phyloP scores from a whole-genome alignment of 768 basidiomycete genomes.

The Dictyophora rubrovolvata region DNA sequence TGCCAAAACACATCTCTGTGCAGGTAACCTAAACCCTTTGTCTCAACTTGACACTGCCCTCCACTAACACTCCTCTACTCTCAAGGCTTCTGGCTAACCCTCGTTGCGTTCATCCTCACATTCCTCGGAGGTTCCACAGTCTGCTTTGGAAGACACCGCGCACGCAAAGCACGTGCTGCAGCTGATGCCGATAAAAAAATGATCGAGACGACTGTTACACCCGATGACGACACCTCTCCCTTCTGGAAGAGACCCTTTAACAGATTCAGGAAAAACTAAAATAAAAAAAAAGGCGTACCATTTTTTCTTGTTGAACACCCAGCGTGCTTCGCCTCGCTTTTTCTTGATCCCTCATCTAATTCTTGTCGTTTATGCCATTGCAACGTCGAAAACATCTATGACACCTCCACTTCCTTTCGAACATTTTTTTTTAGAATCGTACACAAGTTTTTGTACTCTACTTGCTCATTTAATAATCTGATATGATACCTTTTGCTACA shows the following conservation, averaged over 20 bases:
- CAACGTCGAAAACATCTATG: too few species aligned
- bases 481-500: too few species aligned
- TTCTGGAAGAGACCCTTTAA: conserved; percentile 1
- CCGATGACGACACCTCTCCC: not conserved
- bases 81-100: conserved; percentile 67
- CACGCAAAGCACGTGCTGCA: conserved; percentile 36
- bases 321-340: too few species aligned
- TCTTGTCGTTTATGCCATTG: too few species aligned
- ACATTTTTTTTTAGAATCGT: too few species aligned
- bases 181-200: not conserved
- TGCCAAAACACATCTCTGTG: conserved; percentile 44
- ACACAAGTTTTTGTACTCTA: too few species aligned
- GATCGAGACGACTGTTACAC: not conserved
- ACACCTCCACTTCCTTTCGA: too few species aligned
- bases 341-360: too few species aligned
- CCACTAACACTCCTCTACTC: not conserved
- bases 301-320: too few species aligned
- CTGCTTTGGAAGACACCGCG: conserved; percentile 54
- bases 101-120: conserved; percentile 53
- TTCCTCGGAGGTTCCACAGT: conserved; percentile 58
- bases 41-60: not conserved
- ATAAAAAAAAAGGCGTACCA: too few species aligned
- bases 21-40: too few species aligned
- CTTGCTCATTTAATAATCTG: too few species aligned
- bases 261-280: conserved; percentile 8